Evolutionary conservation across 345 rosid genomes (phyloP).

Genomic region (Populus ilicifolia): DNA sequence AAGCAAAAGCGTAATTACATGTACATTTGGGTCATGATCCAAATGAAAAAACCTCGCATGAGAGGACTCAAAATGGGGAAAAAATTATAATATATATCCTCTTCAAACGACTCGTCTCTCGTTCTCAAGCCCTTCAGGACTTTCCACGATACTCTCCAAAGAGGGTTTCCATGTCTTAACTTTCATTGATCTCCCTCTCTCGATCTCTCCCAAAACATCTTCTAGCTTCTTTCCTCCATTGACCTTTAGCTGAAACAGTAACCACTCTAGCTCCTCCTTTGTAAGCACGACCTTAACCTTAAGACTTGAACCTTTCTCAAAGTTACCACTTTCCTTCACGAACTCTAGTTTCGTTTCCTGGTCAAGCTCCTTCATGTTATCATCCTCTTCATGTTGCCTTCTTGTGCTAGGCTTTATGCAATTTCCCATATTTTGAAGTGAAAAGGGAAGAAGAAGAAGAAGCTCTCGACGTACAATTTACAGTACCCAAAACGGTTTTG

Average conservation of each 20-base stretch:
- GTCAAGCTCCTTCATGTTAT: neutral
- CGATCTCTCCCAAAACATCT: constrained; percentile 40
- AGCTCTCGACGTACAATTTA: neutral
- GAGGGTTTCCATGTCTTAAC: constrained; percentile 60
- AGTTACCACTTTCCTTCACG: constrained; percentile 18
- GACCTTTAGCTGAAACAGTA: constrained; percentile 40
- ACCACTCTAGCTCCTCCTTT: constrained; percentile 62
- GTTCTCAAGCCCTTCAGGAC: constrained; percentile 37
- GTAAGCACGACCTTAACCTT: constrained; percentile 78
- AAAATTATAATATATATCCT: neutral
- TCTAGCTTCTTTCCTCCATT: constrained; percentile 32
- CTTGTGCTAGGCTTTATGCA: constrained; percentile 28
- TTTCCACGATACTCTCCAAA: constrained; percentile 55
- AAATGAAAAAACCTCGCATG: neutral
- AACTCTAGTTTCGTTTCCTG: neutral
- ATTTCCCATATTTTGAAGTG: constrained; percentile 39
- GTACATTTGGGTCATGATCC: neutral
- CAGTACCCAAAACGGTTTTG: neutral
- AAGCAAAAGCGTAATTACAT: neutral
- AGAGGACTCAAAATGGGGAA: neutral
- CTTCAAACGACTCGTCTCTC: constrained; percentile 11
- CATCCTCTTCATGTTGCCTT: constrained; percentile 8
- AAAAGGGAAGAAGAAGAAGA: neutral
- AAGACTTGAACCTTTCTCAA: constrained; percentile 28
- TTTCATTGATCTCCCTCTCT: constrained; percentile 20